These are phyloP conservation scores for Dissophora globulifera DNA, from an alignment of 192 early-diverging fungal genomes.

Conservation along the genomic window DNA sequence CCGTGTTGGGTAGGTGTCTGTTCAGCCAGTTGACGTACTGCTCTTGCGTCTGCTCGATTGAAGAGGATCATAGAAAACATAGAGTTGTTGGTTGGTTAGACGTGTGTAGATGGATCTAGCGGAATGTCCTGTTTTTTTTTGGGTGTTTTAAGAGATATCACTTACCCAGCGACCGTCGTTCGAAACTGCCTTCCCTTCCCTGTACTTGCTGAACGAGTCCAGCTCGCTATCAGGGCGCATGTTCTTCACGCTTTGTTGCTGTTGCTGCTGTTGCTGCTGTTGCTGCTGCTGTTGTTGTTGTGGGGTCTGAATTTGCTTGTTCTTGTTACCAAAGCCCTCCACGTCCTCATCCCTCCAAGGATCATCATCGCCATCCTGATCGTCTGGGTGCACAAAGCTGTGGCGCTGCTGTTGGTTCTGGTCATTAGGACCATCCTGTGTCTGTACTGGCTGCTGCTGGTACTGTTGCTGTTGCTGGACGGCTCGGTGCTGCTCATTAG, in stretches of 20 bases:
- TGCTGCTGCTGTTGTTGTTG: not conserved
- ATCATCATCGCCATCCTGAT: slow-evolving; percentile 36
- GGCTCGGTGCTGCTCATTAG: slow-evolving; percentile 1
- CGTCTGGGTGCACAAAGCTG: slow-evolving; percentile 33
- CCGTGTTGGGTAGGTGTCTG: slow-evolving; percentile 41
- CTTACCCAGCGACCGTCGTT: slow-evolving; percentile 20
- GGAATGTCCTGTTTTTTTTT: too few species aligned
- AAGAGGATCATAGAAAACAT: too few species aligned
- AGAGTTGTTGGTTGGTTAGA: too few species aligned
- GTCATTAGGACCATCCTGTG: slow-evolving; percentile 4
- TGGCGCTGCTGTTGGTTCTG: slow-evolving; percentile 32
- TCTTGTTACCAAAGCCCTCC: slow-evolving; percentile 32
- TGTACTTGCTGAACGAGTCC: slow-evolving; percentile 15
- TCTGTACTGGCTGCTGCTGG: not conserved
- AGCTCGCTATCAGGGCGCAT: slow-evolving; percentile 43
- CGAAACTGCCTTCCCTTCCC: not conserved
- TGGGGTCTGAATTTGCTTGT: too few species aligned
- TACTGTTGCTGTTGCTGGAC: too few species aligned
- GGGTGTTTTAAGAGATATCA: too few species aligned
- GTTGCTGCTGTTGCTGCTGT: slow-evolving; percentile 10
- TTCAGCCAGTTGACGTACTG: slow-evolving; percentile 66
- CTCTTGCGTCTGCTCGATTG: slow-evolving; percentile 30
- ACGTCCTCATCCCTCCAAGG: slow-evolving; percentile 53
- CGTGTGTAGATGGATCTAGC: too few species aligned
- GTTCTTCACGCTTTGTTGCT: slow-evolving; percentile 11